These are phyloP conservation scores for Diacronema lutheri DNA, from an alignment of 78 protist genomes.

Conservation along the genomic window DNA sequence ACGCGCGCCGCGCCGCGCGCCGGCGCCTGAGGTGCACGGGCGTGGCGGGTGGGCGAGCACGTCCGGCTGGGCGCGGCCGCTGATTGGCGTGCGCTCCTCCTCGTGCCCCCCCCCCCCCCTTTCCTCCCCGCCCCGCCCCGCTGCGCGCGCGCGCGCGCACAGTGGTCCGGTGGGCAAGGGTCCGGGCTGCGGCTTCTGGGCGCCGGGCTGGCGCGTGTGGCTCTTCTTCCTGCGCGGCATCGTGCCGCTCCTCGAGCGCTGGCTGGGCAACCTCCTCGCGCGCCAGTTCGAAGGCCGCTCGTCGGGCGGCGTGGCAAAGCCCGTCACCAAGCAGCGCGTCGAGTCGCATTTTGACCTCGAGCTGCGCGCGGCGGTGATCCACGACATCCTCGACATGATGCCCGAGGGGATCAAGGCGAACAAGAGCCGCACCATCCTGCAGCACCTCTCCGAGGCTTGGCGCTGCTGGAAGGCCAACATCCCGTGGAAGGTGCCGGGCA, in stretches of 20 bases:
- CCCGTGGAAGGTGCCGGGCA: slow-evolving; percentile 99
- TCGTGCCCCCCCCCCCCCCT: no score
- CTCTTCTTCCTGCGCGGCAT: slow-evolving; percentile 99
- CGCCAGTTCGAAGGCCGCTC: slow-evolving; percentile 95
- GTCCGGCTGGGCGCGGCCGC: no score
- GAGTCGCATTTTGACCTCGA: slow-evolving; percentile 97
- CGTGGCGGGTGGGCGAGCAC: no score
- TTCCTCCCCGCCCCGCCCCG: no score
- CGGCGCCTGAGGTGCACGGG: no score
- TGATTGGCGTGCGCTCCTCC: no score
- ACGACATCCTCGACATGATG: slow-evolving; percentile 99
- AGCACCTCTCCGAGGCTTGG: slow-evolving; percentile 98
- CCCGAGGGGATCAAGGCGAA: slow-evolving; percentile 96
- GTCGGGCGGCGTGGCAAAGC: slow-evolving; percentile 73
- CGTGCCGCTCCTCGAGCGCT: slow-evolving; percentile 98
- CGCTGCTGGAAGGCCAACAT: slow-evolving; percentile 99
- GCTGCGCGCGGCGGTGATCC: slow-evolving; percentile 97
- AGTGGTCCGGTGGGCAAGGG: slow-evolving; percentile 99
- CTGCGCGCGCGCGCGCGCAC: no score
- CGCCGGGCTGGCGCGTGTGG: slow-evolving; percentile 99
- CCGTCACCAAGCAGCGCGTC: slow-evolving; percentile 98
- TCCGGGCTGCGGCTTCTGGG: slow-evolving; percentile 99
- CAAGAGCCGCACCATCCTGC: slow-evolving; percentile 91
- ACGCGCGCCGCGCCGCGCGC: no score
- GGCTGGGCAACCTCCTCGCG: slow-evolving; percentile 98